phyloP scores from a whole-genome alignment of 2,329 filamentous ascomycete genomes.

The Ceratocystis cacaofunesta region DNA sequence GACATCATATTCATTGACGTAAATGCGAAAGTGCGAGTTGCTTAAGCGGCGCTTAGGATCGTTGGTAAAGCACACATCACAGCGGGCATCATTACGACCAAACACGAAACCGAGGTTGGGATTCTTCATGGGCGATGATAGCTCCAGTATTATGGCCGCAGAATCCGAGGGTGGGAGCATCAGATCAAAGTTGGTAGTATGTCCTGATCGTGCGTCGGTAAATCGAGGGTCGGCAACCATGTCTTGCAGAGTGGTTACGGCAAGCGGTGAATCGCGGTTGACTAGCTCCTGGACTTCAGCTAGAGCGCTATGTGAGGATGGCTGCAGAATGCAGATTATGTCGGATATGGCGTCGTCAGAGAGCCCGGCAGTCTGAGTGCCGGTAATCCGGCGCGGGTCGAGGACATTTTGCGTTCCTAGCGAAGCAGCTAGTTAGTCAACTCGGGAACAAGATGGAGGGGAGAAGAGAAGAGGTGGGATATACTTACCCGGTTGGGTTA shows the following conservation, averaged over 20 bases:
- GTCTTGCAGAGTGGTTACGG: conserved; percentile 34
- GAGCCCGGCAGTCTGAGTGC: conserved; percentile 64
- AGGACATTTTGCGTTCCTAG: conserved; percentile 63
- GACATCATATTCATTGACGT: conserved; percentile 67
- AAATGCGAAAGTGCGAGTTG: conserved; percentile 93
- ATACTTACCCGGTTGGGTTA: conserved; percentile 14
- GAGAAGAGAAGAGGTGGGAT: background rate
- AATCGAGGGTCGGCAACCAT: conserved; percentile 33
- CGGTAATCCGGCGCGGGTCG: conserved; percentile 59
- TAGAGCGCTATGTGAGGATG: conserved; percentile 57
- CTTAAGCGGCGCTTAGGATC: conserved; percentile 63
- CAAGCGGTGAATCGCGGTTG: conserved; percentile 32
- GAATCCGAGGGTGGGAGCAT: conserved; percentile 33
- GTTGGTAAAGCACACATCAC: conserved; percentile 55
- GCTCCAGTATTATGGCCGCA: conserved; percentile 58
- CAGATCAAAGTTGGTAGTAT: conserved; percentile 36
- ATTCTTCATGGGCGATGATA: conserved; percentile 59
- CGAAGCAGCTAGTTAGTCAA: background rate
- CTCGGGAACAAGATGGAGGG: background rate
- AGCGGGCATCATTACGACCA: conserved; percentile 56
- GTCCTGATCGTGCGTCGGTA: conserved; percentile 37
- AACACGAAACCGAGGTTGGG: conserved; percentile 66
- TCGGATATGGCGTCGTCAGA: conserved; percentile 71
- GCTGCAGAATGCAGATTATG: conserved; percentile 77
- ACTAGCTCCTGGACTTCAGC: conserved; percentile 47